These are phyloP conservation scores for Aspergillus leporis DNA, from an alignment of 495 filamentous ascomycete genomes.

Conservation along the genomic window DNA sequence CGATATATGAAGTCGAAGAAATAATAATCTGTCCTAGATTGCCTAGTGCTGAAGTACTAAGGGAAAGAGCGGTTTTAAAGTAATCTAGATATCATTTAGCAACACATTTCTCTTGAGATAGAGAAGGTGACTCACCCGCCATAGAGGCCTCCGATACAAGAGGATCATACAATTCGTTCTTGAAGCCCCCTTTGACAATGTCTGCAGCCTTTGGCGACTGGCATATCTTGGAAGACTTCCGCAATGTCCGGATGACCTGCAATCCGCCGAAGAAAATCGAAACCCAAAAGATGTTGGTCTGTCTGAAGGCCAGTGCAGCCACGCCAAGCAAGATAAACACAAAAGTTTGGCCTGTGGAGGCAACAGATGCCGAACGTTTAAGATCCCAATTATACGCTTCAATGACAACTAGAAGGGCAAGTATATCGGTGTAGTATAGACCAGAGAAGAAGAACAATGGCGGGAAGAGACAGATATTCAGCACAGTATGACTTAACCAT, in stretches of 20 bases:
- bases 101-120: background rate
- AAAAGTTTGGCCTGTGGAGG: slow-evolving; percentile 25
- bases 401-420: slow-evolving; percentile 60
- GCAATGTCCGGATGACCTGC: slow-evolving; percentile 55
- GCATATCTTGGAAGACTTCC: slow-evolving; percentile 28
- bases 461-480: slow-evolving; percentile 87
- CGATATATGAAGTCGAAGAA: slow-evolving; percentile 63
- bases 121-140: slow-evolving; percentile 46
- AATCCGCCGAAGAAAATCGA: slow-evolving; percentile 80
- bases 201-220: slow-evolving; percentile 24
- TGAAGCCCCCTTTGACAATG: slow-evolving; percentile 35
- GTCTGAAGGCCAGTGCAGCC: slow-evolving; percentile 70
- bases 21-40: slow-evolving; percentile 50
- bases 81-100: slow-evolving; percentile 54
- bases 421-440: slow-evolving; percentile 91
- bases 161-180: slow-evolving; percentile 66
- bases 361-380: slow-evolving; percentile 23
- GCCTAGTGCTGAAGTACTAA: slow-evolving; percentile 54
- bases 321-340: slow-evolving; percentile 57
- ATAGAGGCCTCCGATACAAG: slow-evolving; percentile 54
- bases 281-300: slow-evolving; percentile 98
- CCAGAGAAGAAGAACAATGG: slow-evolving; percentile 93
- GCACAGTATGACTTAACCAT: slow-evolving; percentile 58
- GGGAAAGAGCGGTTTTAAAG: slow-evolving; percentile 57
- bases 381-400: slow-evolving; percentile 65